Evolutionary conservation across 176 grass and related monocot species (phyloP), one percentile per base, ranked within the genome.

Genomic region (Cenchrus fungigraminus): DNA sequence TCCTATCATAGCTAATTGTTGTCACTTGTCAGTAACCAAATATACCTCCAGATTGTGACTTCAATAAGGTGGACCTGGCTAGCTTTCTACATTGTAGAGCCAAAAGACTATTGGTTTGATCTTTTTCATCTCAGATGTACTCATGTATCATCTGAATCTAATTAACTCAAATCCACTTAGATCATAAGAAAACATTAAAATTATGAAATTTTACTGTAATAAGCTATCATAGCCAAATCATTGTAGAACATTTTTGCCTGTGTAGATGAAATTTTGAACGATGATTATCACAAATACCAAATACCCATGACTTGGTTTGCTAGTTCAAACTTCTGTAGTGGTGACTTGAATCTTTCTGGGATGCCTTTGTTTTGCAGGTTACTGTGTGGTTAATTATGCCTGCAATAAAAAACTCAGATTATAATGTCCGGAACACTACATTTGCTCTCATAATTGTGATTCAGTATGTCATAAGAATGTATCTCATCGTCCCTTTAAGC

Each of bases 401-500:
- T 52, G 65, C 80, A 52, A 91, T 98, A 74, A 86, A 51, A 81
- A 88, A 8, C 60, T 47, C 88, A 17, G 40, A 90, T n/a, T 88
- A 86, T 68, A 88, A 95, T 70, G 17, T 94, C 78, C 91, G 71
- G 42, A 91, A 91, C 44, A 95, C 93, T 53, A 83, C 83, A 73
- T 87, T 94, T 87, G 91, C 84, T 63, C 43, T 98, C 6, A 49
- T 95, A 80, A 87, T 98, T 73, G 44, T 95, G 80, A 52, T 86
- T 87, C 96, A 95, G 3, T 98, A 98, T 89, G 57, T 90, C 17
- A 69, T 93, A 59, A 94, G 96, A 85, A 72, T 95, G 86, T 94
- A 89, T 88, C 89, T 95, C 17, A 84, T 98, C 19, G 71, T 95
- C 50, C 91, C 93, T 63, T 74, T 95, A 74, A 98, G 83, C 59